Evolutionary conservation across 805 yeast species (phyloP).

Genomic region (Suhomyces emberorum): DNA sequence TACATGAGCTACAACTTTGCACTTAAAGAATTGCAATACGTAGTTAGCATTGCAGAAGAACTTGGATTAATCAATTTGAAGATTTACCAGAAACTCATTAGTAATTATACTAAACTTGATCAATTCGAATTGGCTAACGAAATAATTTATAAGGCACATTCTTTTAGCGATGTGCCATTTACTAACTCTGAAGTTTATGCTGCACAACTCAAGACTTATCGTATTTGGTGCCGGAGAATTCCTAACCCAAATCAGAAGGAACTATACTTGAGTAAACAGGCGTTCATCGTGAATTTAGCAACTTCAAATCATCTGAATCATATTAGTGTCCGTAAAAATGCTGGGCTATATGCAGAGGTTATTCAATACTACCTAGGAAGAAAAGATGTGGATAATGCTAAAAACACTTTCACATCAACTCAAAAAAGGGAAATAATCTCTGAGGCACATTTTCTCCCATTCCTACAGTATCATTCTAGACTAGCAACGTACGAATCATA

Average conservation of each 20-base stretch:
- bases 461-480: conserved; percentile 20
- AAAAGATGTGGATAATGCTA: conserved; percentile 18
- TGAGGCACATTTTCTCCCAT: conserved; percentile 30
- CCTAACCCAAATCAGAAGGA: conserved; percentile 9
- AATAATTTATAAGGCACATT: conserved; percentile 30
- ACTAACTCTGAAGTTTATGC: conserved; percentile 23
- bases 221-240: conserved; percentile 23
- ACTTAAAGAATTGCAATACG: conserved; percentile 16
- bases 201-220: conserved; percentile 28
- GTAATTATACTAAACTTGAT: conserved; percentile 27
- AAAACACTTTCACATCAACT: conserved; percentile 16
- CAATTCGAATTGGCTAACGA: conserved; percentile 33
- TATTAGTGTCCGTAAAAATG: conserved; percentile 10
- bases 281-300: conserved; percentile 11
- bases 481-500: conserved; percentile 16
- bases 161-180: conserved; percentile 26
- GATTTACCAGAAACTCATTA: conserved; percentile 25
- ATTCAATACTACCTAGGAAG: conserved; percentile 20
- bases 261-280: conserved; percentile 9
- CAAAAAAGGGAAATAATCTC: conserved; percentile 13
- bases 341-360: conserved; percentile 23
- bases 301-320: conserved; percentile 9
- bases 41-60: conserved; percentile 17
- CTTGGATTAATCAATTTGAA: conserved; percentile 18
- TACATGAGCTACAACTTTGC: conserved; percentile 21